These are phyloP conservation scores for Serendipita vermifera DNA, from an alignment of 768 basidiomycete genomes.

Conservation along the genomic window DNA sequence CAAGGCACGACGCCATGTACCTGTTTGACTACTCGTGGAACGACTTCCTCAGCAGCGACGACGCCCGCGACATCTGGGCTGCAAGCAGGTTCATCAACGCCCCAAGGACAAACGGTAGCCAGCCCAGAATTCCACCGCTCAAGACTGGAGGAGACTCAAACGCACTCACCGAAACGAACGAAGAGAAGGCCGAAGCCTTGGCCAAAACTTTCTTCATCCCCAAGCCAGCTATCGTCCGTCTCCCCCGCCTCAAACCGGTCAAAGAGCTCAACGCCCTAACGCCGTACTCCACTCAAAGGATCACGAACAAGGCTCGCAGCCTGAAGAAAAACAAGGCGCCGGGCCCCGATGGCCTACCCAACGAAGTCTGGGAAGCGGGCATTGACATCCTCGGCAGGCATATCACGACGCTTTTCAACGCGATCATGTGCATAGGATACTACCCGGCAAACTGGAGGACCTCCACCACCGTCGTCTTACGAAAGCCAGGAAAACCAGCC, in stretches of 20 bases:
- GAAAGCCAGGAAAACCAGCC: slow-evolving; percentile 19
- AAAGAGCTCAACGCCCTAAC: slow-evolving; percentile 15
- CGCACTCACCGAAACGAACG: too few relatives aligned
- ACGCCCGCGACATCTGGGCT: too few relatives aligned
- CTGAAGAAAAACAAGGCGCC: slow-evolving; percentile 19
- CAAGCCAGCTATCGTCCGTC: background rate
- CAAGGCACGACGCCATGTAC: too few relatives aligned
- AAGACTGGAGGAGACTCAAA: too few relatives aligned
- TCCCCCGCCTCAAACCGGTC: too few relatives aligned
- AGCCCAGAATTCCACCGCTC: too few relatives aligned
- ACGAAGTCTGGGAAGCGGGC: slow-evolving; percentile 1
- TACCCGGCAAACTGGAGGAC: slow-evolving; percentile 15
- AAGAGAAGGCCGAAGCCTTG: slow-evolving; percentile 17
- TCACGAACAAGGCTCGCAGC: slow-evolving; percentile 5
- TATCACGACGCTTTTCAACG: background rate
- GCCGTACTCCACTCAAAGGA: background rate
- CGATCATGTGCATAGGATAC: background rate
- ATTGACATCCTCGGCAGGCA: background rate
- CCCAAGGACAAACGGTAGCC: too few relatives aligned
- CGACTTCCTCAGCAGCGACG: too few relatives aligned
- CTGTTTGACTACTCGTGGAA: too few relatives aligned
- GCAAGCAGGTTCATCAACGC: too few relatives aligned
- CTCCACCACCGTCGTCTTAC: slow-evolving; percentile 16
- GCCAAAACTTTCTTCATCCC: slow-evolving; percentile 20
- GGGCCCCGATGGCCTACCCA: slow-evolving; percentile 11